These are phyloP conservation scores for Polyporus tsugae DNA, from an alignment of 1,284 basidiomycete genomes.

Conservation along the genomic window DNA sequence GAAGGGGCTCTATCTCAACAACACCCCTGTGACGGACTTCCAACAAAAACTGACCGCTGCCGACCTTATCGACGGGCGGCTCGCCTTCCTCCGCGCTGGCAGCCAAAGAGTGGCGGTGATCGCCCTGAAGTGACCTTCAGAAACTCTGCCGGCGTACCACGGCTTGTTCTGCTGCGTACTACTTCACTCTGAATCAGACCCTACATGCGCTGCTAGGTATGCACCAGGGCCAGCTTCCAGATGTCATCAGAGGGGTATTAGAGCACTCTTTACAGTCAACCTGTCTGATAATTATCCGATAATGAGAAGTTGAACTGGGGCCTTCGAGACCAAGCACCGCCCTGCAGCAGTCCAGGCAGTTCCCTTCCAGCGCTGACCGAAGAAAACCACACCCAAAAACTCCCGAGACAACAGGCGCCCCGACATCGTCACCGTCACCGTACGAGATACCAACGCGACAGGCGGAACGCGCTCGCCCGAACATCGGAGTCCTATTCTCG, in stretches of 20 bases:
- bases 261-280: slow-evolving; percentile 6
- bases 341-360: slow-evolving; percentile 1
- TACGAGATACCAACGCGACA: background rate
- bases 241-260: background rate
- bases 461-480: background rate
- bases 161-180: background rate
- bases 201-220: background rate
- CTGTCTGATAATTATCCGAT: slow-evolving; percentile 10
- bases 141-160: background rate
- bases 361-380: background rate
- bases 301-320: background rate
- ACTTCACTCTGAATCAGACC: background rate
- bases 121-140: slow-evolving; percentile 32
- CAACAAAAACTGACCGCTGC: slow-evolving; percentile 51
- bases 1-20: slow-evolving; percentile 65
- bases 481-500: background rate
- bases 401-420: background rate
- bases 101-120: slow-evolving; percentile 80
- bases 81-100: slow-evolving; percentile 79
- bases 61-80: slow-evolving; percentile 68
- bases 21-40: slow-evolving; percentile 49
- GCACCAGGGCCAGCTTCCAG: background rate
- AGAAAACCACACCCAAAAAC: background rate
- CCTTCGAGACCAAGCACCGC: slow-evolving; percentile 3
- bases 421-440: background rate